Percentiles rank a stretch among this genome's conserved stretches.
Conservation (phyloP, 495 filamentous ascomycete species). For the Evernia prunastri region DNA sequence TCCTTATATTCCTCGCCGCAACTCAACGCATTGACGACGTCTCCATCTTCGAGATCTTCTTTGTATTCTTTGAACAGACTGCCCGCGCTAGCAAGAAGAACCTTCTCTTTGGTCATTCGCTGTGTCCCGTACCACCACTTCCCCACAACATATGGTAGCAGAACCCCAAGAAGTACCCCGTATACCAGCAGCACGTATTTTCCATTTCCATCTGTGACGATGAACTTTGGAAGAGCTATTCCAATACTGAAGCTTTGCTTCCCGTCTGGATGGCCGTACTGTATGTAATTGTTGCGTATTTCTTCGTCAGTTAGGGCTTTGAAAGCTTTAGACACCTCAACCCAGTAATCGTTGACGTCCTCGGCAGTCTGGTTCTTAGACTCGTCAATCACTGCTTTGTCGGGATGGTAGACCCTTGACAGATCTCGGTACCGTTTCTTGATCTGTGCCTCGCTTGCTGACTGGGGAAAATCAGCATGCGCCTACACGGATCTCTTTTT, state of each 20-base stretch:
- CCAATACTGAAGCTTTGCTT: constrained; percentile 98
- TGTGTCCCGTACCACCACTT: constrained; percentile 99
- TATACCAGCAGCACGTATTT: constrained; percentile 94
- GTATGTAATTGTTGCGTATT: constrained; percentile 88
- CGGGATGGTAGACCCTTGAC: constrained; percentile 82
- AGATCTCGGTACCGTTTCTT: constrained; percentile 81
- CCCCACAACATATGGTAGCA: constrained; percentile 88
- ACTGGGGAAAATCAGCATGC: constrained; percentile 40
- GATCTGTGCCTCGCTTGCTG: constrained; percentile 80
- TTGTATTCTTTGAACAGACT: constrained; percentile 89
- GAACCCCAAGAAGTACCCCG: constrained; percentile 73
- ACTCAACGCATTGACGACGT: constrained; percentile 72
- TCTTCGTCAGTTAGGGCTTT: constrained; percentile 97
- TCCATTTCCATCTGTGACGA: constrained; percentile 85
- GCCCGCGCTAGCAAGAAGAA: constrained; percentile 85
- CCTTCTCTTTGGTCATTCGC: constrained; percentile 80
- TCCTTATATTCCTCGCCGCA: constrained; percentile 74
- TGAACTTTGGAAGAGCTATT: constrained; percentile 89
- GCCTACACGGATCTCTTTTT: constrained; percentile 1
- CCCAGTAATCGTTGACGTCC: constrained; percentile 75
- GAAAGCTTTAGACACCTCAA: constrained; percentile 93
- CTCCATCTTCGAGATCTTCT: constrained; percentile 71
- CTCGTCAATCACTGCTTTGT: constrained; percentile 78
- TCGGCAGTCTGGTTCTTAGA: constrained; percentile 86
- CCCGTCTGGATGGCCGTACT: constrained; percentile 93